Evolutionary conservation across 108 stramenopile species (phyloP).

Genomic region (Skeletonema potamos): DNA sequence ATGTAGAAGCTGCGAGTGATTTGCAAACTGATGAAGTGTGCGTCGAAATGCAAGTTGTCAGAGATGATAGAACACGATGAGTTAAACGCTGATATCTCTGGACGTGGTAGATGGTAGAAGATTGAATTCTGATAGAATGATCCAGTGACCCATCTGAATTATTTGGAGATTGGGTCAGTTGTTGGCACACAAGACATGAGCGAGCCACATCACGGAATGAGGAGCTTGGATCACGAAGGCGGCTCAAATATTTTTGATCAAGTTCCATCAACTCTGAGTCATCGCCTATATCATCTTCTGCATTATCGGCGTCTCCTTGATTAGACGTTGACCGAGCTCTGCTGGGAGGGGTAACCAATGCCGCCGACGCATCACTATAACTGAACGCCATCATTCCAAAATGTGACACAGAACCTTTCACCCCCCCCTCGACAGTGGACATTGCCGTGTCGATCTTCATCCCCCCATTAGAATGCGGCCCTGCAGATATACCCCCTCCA

Average conservation of each 20-base stretch:
- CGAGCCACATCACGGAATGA: constrained; percentile 25
- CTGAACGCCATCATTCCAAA: constrained; percentile 40
- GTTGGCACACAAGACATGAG: constrained; percentile 29
- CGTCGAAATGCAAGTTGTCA: constrained; percentile 19
- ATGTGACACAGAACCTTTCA: not conserved
- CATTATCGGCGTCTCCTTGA: not conserved
- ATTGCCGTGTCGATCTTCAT: not conserved
- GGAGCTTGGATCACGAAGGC: constrained; percentile 28
- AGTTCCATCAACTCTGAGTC: constrained; percentile 27
- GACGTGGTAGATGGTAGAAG: constrained; percentile 23
- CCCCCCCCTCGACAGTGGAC: not conserved
- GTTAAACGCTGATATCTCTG: constrained; percentile 10
- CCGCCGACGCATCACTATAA: constrained; percentile 9
- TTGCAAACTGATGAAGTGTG: constrained; percentile 31
- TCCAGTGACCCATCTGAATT: not conserved
- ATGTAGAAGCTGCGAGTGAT: constrained; percentile 50
- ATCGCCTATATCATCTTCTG: constrained; percentile 4
- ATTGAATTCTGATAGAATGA: constrained; percentile 12
- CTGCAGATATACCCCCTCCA: not conserved
- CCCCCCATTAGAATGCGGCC: not conserved
- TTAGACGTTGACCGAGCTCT: not conserved
- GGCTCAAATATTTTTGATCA: constrained; percentile 15
- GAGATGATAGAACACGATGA: constrained; percentile 18
- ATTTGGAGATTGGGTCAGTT: constrained; percentile 11
- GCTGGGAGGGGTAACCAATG: not conserved